These are phyloP conservation scores for Rosa chinensis DNA, from an alignment of 306 rosid genomes.

Conservation along the genomic window DNA sequence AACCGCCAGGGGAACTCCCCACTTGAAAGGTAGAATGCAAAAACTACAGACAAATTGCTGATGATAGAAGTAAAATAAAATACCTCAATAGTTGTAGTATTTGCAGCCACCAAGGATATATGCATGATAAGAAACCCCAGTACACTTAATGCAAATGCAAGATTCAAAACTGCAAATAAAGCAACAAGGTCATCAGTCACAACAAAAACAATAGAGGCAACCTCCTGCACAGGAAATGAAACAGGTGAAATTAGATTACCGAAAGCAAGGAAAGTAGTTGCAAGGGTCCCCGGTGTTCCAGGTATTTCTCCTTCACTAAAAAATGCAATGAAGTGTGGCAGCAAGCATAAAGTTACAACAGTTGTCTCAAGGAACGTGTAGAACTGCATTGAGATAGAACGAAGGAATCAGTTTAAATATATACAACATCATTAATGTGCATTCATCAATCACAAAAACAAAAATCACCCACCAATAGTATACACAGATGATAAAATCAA, in stretches of 20 bases:
- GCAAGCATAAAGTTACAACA: slow-evolving; percentile 78
- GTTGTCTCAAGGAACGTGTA: slow-evolving; percentile 96
- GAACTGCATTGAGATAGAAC: slow-evolving; percentile 60
- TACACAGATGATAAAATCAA: neutral
- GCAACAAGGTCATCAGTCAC: slow-evolving; percentile 31
- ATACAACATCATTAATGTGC: neutral
- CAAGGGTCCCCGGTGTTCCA: slow-evolving; percentile 94
- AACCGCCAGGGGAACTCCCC: neutral
- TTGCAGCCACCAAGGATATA: slow-evolving; percentile 80
- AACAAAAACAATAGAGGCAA: slow-evolving; percentile 24
- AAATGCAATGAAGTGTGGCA: slow-evolving; percentile 87
- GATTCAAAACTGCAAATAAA: slow-evolving; percentile 70
- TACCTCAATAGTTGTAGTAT: slow-evolving; percentile 98
- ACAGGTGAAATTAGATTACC: slow-evolving; percentile 46
- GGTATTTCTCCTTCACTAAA: slow-evolving; percentile 96
- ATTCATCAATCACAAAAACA: neutral
- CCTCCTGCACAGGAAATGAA: neutral
- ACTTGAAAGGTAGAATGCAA: neutral
- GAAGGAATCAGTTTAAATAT: slow-evolving; percentile 7
- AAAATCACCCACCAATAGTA: neutral
- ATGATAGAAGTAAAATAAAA: slow-evolving; percentile 4
- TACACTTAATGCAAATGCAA: slow-evolving; percentile 92
- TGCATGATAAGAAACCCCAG: slow-evolving; percentile 95
- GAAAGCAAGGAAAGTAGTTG: slow-evolving; percentile 95
- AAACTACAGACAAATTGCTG: neutral